A percentile compares a stretch with the other conserved stretches of the same genome.
Evolutionary conservation across 1,139 yeast species (phyloP).

Genomic region (Taphrina wiesneri): DNA sequence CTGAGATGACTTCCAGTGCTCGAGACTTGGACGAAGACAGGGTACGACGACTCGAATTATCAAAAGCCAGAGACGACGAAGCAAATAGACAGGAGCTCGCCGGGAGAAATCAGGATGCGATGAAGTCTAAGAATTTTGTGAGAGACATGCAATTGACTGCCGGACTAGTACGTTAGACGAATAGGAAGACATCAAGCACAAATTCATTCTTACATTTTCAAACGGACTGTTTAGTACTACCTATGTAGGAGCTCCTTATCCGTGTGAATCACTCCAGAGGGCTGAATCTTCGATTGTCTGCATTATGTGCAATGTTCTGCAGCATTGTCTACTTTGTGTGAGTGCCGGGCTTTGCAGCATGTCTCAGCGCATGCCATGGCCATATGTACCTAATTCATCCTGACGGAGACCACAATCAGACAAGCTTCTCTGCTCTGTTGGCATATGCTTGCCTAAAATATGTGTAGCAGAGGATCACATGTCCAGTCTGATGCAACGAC

Average conservation of each 20-base stretch:
- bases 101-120: slow-evolving; percentile 6
- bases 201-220: neutral
- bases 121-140: slow-evolving; percentile 7
- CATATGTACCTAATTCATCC: no score
- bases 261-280: neutral
- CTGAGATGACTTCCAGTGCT: slow-evolving; percentile 32
- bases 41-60: slow-evolving; percentile 4
- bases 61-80: slow-evolving; percentile 6
- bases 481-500: no score
- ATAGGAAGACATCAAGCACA: neutral
- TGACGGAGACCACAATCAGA: no score
- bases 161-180: slow-evolving; percentile 8
- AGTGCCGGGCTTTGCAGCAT: neutral
- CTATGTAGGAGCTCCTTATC: neutral
- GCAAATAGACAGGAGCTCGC: neutral
- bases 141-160: slow-evolving; percentile 18
- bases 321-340: neutral
- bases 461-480: no score
- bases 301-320: no score
- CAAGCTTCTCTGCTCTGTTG: no score
- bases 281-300: neutral
- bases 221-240: no score
- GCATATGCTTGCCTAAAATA: no score
- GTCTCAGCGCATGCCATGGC: neutral
- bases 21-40: slow-evolving; percentile 24